Evolutionary conservation across 2,329 filamentous ascomycete species (phyloP).

Genomic region (Pseudogymnoascus sp.): DNA sequence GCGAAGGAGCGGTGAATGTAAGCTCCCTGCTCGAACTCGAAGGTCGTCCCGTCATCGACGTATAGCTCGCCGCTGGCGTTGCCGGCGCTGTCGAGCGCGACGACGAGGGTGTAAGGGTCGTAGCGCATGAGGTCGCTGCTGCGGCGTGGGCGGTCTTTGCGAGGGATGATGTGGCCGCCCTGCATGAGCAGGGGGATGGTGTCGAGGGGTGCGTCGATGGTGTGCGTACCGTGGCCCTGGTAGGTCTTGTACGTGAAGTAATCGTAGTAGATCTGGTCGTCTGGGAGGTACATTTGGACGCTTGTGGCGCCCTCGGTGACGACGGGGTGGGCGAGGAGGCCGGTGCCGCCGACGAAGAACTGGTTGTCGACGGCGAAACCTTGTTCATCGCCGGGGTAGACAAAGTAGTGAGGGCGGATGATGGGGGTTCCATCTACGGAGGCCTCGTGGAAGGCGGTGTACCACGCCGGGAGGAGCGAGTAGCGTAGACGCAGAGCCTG

Average conservation of each 20-base stretch:
- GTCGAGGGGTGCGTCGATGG: conserved; percentile 70
- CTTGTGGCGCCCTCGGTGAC: conserved; percentile 66
- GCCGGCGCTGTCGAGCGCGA: conserved; percentile 61
- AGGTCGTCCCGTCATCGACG: conserved; percentile 87
- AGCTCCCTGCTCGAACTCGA: conserved; percentile 76
- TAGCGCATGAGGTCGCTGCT: conserved; percentile 85
- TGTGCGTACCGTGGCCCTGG: conserved; percentile 60
- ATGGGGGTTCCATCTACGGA: conserved; percentile 78
- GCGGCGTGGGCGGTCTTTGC: conserved; percentile 79
- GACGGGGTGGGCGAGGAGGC: conserved; percentile 87
- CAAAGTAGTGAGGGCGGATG: conserved; percentile 86
- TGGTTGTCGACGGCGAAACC: conserved; percentile 91
- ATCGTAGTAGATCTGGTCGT: conserved; percentile 86
- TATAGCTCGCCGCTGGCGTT: conserved; percentile 79
- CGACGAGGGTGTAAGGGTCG: conserved; percentile 88
- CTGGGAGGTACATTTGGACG: conserved; percentile 78
- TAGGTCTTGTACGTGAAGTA: conserved; percentile 84
- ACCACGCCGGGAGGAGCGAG: conserved; percentile 85
- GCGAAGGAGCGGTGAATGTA: conserved; percentile 81
- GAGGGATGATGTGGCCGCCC: conserved; percentile 84
- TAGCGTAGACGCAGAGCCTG: conserved; percentile 85
- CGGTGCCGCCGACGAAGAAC: conserved; percentile 81
- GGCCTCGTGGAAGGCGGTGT: conserved; percentile 91
- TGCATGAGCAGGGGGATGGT: conserved; percentile 87
- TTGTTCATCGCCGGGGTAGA: conserved; percentile 75